Conservation (phyloP, 164 flowering plant species). For the Brasenia schreberi region DNA sequence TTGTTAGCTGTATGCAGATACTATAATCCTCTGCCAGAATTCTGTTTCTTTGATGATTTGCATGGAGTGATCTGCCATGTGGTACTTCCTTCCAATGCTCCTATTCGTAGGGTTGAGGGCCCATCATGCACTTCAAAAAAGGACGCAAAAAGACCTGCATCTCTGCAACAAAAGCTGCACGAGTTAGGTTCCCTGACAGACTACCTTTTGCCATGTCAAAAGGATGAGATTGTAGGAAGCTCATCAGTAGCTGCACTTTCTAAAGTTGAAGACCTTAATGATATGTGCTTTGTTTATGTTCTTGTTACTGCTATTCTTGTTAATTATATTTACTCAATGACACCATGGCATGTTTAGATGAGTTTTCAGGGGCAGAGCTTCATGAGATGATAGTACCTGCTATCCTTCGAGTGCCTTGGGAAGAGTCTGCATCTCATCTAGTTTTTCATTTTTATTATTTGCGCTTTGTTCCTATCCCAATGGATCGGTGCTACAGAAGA, state of each 20-base stretch:
- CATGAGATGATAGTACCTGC: slow-evolving; percentile 82
- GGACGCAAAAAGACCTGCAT: slow-evolving; percentile 72
- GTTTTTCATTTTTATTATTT: slow-evolving; percentile 41
- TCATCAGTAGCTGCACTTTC: background rate
- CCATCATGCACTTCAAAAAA: slow-evolving; percentile 54
- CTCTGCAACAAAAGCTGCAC: slow-evolving; percentile 76
- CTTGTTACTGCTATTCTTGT: background rate
- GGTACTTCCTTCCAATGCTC: slow-evolving; percentile 79
- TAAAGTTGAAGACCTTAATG: background rate
- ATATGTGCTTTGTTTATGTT: background rate
- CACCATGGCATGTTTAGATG: slow-evolving; percentile 36
- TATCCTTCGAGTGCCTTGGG: slow-evolving; percentile 49
- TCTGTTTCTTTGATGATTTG: slow-evolving; percentile 52
- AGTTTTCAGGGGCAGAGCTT: slow-evolving; percentile 38
- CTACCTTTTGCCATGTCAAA: slow-evolving; percentile 57
- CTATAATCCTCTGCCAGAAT: slow-evolving; percentile 58
- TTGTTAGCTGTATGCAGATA: slow-evolving; percentile 26
- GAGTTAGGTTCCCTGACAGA: slow-evolving; percentile 58
- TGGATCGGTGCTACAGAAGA: slow-evolving; percentile 52
- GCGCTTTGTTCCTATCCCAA: slow-evolving; percentile 49
- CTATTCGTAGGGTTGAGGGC: slow-evolving; percentile 46
- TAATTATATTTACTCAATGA: background rate
- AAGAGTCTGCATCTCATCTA: slow-evolving; percentile 15
- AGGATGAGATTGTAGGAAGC: slow-evolving; percentile 20
- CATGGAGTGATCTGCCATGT: slow-evolving; percentile 55